These are phyloP conservation scores for Macrophomina phaseolina DNA, from an alignment of 2,329 filamentous ascomycete species.

Conservation along the genomic window DNA sequence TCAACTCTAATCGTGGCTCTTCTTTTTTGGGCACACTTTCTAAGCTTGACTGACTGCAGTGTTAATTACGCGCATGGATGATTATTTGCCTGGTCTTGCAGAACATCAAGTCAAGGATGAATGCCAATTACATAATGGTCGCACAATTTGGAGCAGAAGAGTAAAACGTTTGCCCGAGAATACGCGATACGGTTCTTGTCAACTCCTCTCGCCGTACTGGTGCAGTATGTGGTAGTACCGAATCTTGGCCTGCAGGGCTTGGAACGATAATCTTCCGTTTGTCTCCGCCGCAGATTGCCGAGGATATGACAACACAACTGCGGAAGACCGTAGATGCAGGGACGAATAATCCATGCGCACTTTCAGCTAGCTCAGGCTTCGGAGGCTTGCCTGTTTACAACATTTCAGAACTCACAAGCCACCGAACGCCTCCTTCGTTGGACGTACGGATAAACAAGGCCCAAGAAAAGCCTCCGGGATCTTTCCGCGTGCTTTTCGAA, in stretches of 20 bases:
- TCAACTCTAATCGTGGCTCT: background rate
- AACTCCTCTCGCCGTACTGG: background rate
- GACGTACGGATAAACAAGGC: background rate
- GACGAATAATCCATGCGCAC: background rate
- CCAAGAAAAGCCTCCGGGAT: background rate
- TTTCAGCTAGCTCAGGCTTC: background rate
- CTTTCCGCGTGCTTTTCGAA: background rate
- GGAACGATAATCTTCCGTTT: background rate
- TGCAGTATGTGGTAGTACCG: background rate
- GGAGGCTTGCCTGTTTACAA: no score
- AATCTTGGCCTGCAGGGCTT: background rate
- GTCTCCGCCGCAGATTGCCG: background rate
- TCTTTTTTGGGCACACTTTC: background rate
- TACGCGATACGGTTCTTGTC: no score
- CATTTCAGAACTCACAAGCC: background rate
- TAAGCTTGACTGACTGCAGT: background rate
- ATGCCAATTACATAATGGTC: no score
- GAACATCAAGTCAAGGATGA: background rate
- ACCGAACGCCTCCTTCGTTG: background rate
- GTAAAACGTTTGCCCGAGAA: no score
- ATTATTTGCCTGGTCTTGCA: background rate
- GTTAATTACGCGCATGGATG: background rate
- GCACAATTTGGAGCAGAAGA: no score
- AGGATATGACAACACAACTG: background rate
- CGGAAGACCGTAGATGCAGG: conserved; percentile 6